Conservation (phyloP, 2,329 filamentous ascomycete species). For the Harringtonia aguacate region DNA sequence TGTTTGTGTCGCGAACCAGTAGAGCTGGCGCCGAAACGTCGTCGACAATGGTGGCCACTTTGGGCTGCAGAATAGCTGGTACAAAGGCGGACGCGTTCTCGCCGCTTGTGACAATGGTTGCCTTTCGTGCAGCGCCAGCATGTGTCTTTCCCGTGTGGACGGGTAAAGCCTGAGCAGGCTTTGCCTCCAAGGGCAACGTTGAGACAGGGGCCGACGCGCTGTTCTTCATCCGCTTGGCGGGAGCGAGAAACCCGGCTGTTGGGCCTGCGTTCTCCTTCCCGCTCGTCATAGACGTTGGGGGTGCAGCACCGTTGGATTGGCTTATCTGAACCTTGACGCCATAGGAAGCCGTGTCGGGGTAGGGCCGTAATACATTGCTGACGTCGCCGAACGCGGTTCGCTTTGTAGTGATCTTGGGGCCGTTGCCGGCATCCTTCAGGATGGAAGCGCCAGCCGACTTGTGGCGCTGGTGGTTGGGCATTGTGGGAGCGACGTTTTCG, state of each 20-base stretch:
- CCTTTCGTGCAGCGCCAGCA: slow-evolving; percentile 2
- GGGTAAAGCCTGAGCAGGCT: neutral
- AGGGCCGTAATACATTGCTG: slow-evolving; percentile 52
- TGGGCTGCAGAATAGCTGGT: neutral
- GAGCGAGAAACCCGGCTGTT: slow-evolving; percentile 6
- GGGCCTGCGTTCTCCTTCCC: slow-evolving; percentile 25
- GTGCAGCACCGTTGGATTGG: neutral
- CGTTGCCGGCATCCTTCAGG: slow-evolving; percentile 32
- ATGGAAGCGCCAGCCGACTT: slow-evolving; percentile 64
- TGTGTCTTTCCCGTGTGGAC: neutral
- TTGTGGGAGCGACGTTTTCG: slow-evolving; percentile 54
- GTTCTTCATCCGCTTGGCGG: slow-evolving; percentile 8
- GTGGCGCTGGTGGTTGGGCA: slow-evolving; percentile 61
- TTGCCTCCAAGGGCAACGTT: neutral
- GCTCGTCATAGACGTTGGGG: slow-evolving; percentile 12
- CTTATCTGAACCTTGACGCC: slow-evolving; percentile 20
- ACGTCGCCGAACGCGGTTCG: slow-evolving; percentile 74
- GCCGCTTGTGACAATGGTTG: neutral
- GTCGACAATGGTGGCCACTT: neutral
- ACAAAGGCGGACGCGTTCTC: neutral
- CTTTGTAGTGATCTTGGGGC: slow-evolving; percentile 56
- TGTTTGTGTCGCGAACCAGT: neutral
- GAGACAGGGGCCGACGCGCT: neutral
- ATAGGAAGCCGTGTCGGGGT: slow-evolving; percentile 16
- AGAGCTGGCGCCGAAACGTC: neutral